Evolutionary conservation across 192 early-diverging fungal genomes (phyloP), one percentile per base, ranked within the genome.

Genomic region (Backusella morwellensis): DNA sequence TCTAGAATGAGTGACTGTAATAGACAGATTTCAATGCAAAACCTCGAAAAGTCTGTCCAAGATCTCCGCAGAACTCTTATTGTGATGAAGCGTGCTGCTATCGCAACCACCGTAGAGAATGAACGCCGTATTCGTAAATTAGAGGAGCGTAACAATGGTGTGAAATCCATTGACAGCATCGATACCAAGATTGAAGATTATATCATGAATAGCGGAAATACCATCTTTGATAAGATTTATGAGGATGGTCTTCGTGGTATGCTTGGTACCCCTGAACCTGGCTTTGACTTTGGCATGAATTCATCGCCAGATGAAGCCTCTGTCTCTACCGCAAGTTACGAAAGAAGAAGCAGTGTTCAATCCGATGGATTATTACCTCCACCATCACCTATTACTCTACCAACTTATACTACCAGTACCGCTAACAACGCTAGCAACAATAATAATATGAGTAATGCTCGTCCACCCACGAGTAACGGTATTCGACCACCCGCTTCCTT

Each of bases 81-180:
- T 68, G 82, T 86, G 17, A 91, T 91, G 90, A 85, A 86, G 19
- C 80, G 84, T 69, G 89, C 88, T 1, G 89, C 89, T 15, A 86
- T 89, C 8, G 79, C 80, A 4, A 82, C 76, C 3, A 75, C 76
- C 0, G 73, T 82, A 8, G 77, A 82, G 29, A 82, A 78, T 21
- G 80, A 82, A 35, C 80, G 74, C 17, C 76, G 77, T 12, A 78
- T 82, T 9, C 73, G 77, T 29, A 77, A 82, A 38, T 42, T 82
- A 42, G 73, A 77, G 50, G 63, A 35, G 8, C 75, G 56, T 1
- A 35, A 34, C 32, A 36, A 73, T 12, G 21, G 34, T 34, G 34
- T 75, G 34, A 67, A 79, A 6, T 47, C 41, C 52, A 42, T 66
- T 40, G 70, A 72, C 14, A 23, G 42, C 14, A 15, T 79, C 6